Conservation (phyloP, 805 yeast genomes). For the Yarrowia hollandica region DNA sequence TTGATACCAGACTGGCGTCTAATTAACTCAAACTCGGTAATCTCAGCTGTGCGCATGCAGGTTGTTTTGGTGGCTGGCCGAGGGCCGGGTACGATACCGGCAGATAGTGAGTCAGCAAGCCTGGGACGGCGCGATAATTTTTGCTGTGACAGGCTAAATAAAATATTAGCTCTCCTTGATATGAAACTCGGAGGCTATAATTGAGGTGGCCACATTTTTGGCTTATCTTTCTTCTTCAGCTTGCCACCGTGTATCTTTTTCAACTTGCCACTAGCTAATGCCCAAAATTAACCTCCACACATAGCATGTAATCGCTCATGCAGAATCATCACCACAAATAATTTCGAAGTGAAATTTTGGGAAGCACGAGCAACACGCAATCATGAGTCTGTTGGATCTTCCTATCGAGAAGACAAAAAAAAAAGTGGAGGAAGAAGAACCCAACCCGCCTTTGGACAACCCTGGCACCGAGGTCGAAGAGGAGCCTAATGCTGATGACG, state of each 20-base stretch:
- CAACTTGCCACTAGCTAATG: background rate
- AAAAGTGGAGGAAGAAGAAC: background rate
- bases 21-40: constrained; percentile 12
- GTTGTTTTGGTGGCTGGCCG: constrained; percentile 10
- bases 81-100: background rate
- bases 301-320: constrained; percentile 23
- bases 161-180: too few species aligned
- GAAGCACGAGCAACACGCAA: background rate
- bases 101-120: constrained; percentile 3
- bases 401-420: constrained; percentile 27
- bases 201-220: background rate
- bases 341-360: background rate
- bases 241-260: background rate
- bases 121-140: too few species aligned
- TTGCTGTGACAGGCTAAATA: too few species aligned
- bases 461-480: background rate
- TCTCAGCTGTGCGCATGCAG: background rate
- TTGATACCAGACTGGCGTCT: too few species aligned
- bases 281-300: constrained; percentile 16
- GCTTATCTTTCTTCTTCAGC: background rate
- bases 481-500: background rate
- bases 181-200: too few species aligned
- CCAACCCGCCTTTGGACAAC: background rate
- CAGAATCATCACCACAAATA: constrained; percentile 15
- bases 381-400: constrained; percentile 28